Evolutionary conservation across 2,329 filamentous ascomycete species (phyloP).

Genomic region (Phaeosphaeriaceae sp.): DNA sequence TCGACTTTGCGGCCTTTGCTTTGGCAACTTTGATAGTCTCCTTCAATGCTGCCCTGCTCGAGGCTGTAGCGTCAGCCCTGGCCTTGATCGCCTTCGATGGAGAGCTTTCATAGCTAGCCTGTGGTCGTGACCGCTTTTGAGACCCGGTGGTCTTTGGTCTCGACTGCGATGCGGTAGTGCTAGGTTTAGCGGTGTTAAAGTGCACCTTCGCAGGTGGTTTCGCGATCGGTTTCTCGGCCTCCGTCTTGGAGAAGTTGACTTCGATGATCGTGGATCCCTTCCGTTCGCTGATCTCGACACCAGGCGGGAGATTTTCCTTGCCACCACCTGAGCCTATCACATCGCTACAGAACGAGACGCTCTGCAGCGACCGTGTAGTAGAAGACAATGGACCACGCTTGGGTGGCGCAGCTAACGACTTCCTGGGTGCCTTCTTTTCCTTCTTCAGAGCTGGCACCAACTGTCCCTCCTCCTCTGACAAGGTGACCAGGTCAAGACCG

Average conservation of each 20-base stretch:
- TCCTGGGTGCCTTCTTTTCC: slow-evolving; percentile 44
- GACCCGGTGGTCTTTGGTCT: slow-evolving; percentile 35
- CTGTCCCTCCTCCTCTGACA: slow-evolving; percentile 48
- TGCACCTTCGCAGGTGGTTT: slow-evolving; percentile 38
- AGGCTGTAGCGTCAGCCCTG: slow-evolving; percentile 36
- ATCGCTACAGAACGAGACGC: slow-evolving; percentile 52
- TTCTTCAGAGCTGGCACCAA: slow-evolving; percentile 41
- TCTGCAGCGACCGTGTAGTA: slow-evolving; percentile 49
- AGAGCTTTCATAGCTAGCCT: slow-evolving; percentile 36
- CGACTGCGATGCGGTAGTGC: slow-evolving; percentile 23
- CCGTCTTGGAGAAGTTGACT: slow-evolving; percentile 40
- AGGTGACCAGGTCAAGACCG: slow-evolving; percentile 47
- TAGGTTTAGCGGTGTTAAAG: slow-evolving; percentile 33
- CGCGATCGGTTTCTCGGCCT: slow-evolving; percentile 28
- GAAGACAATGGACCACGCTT: slow-evolving; percentile 61
- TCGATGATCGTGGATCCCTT: slow-evolving; percentile 38
- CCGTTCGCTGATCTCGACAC: slow-evolving; percentile 38
- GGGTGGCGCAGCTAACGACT: slow-evolving; percentile 55
- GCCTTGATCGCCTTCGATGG: slow-evolving; percentile 47
- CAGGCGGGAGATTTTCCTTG: slow-evolving; percentile 70
- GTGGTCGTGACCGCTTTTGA: slow-evolving; percentile 45
- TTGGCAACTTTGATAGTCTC: slow-evolving; percentile 36
- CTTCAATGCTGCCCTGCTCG: slow-evolving; percentile 31
- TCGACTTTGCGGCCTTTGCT: slow-evolving; percentile 28
- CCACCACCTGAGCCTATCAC: slow-evolving; percentile 63